Evolutionary conservation across 805 yeast species (phyloP), one percentile per base, ranked within the genome.

Genomic region (Ogataea pini): DNA sequence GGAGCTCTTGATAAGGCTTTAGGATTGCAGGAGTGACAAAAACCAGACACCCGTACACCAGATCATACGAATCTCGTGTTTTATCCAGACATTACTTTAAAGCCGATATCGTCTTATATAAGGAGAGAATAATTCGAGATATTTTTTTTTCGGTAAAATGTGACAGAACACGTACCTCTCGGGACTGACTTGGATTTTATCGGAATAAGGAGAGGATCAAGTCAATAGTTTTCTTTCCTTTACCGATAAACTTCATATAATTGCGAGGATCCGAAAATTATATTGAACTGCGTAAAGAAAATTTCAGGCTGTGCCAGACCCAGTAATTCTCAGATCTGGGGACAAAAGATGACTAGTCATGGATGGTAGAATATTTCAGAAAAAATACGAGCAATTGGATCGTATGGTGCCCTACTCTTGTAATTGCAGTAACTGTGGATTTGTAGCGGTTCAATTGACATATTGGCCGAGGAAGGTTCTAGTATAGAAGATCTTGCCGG

Each of bases 1-100:
- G 52, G 49, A 16, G 37, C 52, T 33, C 54, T 53, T 18, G 57
- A 52, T 20, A 53, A 57, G 27, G 51, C 56, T 18, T 17, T 47
- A 31, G 47, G 42, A 4, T 36, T 44, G 38, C 10, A 32, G 25
- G 22, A 36, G 14, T 32, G 37, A 19, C 8, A 22, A 22, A 22
- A 22, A 22, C n/a, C n/a, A n/a, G 8, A 28, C 20, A 33, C 13
- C 33, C 25, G 19, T 33, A 32, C 46, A 42, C 46, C 17, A 22
- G 38, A 37, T 7, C 3, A 24, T 18, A 19, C 22, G n/a, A n/a
- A n/a, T 37, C n/a, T 18, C 18, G 16, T 43, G 14, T 19, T 28
- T 28, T 28, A n/a, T 28, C 31, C 31, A 28, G 4, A 28, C 4
- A 28, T 10, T 28, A 13, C 6, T 28, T 43, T 22, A 44, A 44